These are phyloP conservation scores for Nigrograna mackinnonii DNA, from an alignment of 2,329 filamentous ascomycete species.

Conservation along the genomic window DNA sequence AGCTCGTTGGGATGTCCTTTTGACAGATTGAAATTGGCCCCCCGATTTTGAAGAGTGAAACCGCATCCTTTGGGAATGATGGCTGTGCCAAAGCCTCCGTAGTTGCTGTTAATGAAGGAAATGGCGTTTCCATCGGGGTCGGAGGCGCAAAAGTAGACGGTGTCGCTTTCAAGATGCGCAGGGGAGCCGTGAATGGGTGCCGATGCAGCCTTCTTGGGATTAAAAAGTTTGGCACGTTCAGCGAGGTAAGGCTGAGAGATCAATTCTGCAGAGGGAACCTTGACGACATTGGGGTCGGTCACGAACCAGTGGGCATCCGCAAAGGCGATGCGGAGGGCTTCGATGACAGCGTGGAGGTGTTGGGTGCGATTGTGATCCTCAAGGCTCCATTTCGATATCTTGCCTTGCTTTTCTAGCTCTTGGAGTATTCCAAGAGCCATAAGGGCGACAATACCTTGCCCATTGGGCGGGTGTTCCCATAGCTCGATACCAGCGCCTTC, in stretches of 20 bases:
- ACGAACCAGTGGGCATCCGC: conserved; percentile 90
- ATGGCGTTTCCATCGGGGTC: conserved; percentile 86
- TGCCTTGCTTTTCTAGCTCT: conserved; percentile 74
- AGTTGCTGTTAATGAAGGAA: conserved; percentile 97
- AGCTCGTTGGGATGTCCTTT: conserved; percentile 77
- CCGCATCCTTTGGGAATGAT: conserved; percentile 87
- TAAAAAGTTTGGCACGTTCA: conserved; percentile 67
- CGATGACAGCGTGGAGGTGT: conserved; percentile 80
- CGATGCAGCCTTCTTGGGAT: conserved; percentile 54
- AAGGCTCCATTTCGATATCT: conserved; percentile 71
- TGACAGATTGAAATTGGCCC: conserved; percentile 78
- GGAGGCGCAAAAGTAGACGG: conserved; percentile 88
- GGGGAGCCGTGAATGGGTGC: conserved; percentile 70
- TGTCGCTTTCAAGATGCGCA: conserved; percentile 85
- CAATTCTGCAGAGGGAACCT: conserved; percentile 71
- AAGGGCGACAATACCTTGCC: conserved; percentile 91
- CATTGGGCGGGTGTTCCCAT: conserved; percentile 97
- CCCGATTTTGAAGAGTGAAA: conserved; percentile 93
- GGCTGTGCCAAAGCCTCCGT: conserved; percentile 81
- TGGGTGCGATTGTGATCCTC: conserved; percentile 79
- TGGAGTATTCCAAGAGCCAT: conserved; percentile 94
- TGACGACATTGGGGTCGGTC: conserved; percentile 74
- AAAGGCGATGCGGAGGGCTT: conserved; percentile 86
- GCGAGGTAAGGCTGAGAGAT: conserved; percentile 76
- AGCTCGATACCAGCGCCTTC: conserved; percentile 69